Conservation (phyloP, 768 basidiomycete species). For the Xanthoconium purpureum region DNA sequence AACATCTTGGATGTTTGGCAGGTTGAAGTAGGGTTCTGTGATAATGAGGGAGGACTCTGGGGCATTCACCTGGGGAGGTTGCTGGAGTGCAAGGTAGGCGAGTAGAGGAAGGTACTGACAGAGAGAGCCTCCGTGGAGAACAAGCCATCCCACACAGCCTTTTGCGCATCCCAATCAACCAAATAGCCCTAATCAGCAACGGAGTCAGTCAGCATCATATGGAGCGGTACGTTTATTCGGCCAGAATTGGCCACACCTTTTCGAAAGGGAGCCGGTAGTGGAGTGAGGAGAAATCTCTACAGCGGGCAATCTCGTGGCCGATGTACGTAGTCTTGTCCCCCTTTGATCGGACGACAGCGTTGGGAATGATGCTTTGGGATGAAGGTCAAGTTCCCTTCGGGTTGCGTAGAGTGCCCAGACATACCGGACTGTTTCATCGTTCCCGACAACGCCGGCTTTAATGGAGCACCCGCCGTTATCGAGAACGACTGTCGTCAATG, state of each 20-base stretch:
- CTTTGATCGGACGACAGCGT: conserved; percentile 83
- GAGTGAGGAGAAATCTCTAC: conserved; percentile 77
- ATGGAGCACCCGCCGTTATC: conserved; percentile 88
- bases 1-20: conserved; percentile 86
- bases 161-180: conserved; percentile 94
- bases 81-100: conserved; percentile 7
- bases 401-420: conserved; percentile 5
- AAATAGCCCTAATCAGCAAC: conserved; percentile 69
- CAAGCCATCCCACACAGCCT: conserved; percentile 89
- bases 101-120: conserved; percentile 37
- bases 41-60: conserved; percentile 72
- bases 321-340: conserved; percentile 80
- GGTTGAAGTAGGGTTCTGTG: conserved; percentile 93
- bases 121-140: conserved; percentile 71
- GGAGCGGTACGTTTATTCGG: not conserved
- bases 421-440: conserved; percentile 27
- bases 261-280: conserved; percentile 86
- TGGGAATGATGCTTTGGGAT: conserved; percentile 59
- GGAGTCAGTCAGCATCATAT: conserved; percentile 9
- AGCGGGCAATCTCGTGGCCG: conserved; percentile 78
- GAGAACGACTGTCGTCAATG: conserved; percentile 54
- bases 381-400: not conserved
- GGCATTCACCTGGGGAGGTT: conserved; percentile 60
- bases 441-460: conserved; percentile 61
- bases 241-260: conserved; percentile 48